phyloP scores from a whole-genome alignment of 129 eudicot genomes.

The Helianthus tuberosus region DNA sequence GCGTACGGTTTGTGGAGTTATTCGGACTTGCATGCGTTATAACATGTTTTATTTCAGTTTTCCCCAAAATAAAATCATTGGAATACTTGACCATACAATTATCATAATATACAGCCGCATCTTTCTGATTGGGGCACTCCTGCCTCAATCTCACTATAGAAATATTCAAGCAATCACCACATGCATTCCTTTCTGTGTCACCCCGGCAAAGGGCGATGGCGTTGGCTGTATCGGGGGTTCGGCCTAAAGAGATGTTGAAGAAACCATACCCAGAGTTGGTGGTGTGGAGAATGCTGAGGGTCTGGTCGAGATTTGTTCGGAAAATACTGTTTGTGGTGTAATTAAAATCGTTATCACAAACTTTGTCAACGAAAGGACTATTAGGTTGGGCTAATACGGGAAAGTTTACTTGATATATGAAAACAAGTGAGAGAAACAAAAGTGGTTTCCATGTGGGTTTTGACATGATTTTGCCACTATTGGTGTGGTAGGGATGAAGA shows the following conservation, averaged over 20 bases:
- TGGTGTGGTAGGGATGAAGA: background rate
- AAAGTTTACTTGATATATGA: background rate
- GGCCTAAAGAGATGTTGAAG: conserved; percentile 10
- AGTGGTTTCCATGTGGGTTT: background rate
- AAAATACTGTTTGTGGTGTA: background rate
- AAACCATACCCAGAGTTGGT: conserved; percentile 14
- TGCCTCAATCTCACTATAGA: background rate
- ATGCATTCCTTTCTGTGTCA: background rate
- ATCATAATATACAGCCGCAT: background rate
- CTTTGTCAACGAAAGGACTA: too few species aligned
- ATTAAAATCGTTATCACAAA: background rate
- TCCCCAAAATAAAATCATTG: background rate
- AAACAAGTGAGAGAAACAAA: background rate
- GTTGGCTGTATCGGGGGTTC: background rate
- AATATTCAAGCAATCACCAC: background rate
- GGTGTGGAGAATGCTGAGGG: background rate
- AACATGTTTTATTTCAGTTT: background rate
- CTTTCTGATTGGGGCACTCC: conserved; percentile 15
- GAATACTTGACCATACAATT: conserved; percentile 13
- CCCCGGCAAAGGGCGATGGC: conserved; percentile 16
- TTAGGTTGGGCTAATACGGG: background rate
- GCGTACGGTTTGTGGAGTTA: background rate
- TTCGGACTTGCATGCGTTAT: background rate
- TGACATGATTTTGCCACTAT: background rate
- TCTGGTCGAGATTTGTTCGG: conserved; percentile 1